Evolutionary conservation across 1,139 yeast species (phyloP).

Genomic region (Citeromyces hawaiiensis): DNA sequence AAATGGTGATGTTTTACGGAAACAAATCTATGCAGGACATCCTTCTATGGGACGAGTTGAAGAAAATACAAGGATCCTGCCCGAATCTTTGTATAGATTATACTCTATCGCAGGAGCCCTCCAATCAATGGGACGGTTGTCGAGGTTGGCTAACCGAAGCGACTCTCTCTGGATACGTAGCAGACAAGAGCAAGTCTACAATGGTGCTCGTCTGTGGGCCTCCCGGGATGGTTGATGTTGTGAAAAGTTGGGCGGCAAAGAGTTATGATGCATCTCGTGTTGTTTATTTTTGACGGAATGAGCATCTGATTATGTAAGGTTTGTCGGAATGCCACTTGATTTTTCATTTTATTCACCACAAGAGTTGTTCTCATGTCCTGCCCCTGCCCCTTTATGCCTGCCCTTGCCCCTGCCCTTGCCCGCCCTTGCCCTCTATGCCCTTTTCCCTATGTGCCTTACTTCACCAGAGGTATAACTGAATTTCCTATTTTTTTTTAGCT

Average conservation of each 20-base stretch:
- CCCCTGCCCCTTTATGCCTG: too few relatives aligned
- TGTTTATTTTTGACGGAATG: neutral
- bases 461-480: too few relatives aligned
- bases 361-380: too few relatives aligned
- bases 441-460: too few relatives aligned
- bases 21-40: constrained; percentile 66
- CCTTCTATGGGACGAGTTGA: constrained; percentile 65
- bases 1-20: constrained; percentile 70
- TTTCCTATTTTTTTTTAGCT: too few relatives aligned
- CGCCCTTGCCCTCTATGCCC: too few relatives aligned
- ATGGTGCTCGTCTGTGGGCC: constrained; percentile 89
- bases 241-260: neutral
- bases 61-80: constrained; percentile 31
- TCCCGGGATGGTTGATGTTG: constrained; percentile 67
- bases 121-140: constrained; percentile 19
- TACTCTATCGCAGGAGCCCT: constrained; percentile 31
- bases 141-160: constrained; percentile 68
- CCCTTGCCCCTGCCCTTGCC: too few relatives aligned
- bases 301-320: too few relatives aligned
- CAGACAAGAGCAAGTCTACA: constrained; percentile 41
- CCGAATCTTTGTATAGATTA: constrained; percentile 68
- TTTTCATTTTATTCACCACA: too few relatives aligned
- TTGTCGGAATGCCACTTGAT: too few relatives aligned
- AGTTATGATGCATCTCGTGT: neutral
- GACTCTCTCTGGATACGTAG: constrained; percentile 34